phyloP scores from a whole-genome alignment of 2,329 filamentous ascomycete genomes.

The Nigrospora oryzae region DNA sequence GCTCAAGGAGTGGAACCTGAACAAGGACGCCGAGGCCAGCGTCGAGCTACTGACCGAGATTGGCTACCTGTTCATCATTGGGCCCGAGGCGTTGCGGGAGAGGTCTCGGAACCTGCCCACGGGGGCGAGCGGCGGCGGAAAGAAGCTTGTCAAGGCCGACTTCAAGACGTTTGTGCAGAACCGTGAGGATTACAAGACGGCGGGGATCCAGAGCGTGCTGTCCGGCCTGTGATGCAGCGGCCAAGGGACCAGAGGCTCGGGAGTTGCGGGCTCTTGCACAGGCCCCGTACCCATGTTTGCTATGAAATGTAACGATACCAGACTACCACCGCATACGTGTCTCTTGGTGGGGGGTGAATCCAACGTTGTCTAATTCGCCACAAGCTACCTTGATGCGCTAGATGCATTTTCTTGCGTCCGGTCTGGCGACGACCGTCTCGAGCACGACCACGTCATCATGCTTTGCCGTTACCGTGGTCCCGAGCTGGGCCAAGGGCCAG shows the following conservation, averaged over 20 bases:
- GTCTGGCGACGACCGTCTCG: no score
- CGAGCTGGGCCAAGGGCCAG: no score
- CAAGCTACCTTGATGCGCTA: not conserved
- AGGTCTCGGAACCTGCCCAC: constrained; percentile 52
- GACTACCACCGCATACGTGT: no score
- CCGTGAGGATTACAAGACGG: constrained; percentile 73
- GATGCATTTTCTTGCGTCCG: not conserved
- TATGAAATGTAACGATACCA: not conserved
- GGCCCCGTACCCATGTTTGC: not conserved
- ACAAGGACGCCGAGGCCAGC: constrained; percentile 56
- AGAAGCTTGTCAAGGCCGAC: constrained; percentile 56
- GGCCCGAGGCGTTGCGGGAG: constrained; percentile 67
- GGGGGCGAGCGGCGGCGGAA: constrained; percentile 27
- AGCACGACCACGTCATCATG: no score
- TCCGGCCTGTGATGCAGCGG: constrained; percentile 40
- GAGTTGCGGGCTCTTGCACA: not conserved
- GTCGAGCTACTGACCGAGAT: constrained; percentile 89
- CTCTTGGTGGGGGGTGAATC: no score
- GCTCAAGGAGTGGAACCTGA: constrained; percentile 72
- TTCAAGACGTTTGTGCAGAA: constrained; percentile 78
- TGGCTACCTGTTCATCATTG: constrained; percentile 91
- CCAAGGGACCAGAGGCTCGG: not conserved
- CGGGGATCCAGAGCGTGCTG: constrained; percentile 77
- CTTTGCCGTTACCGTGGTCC: no score
- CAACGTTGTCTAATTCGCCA: not conserved